phyloP scores from a whole-genome alignment of 208 protist species.

The Leishmania amazonensis region DNA sequence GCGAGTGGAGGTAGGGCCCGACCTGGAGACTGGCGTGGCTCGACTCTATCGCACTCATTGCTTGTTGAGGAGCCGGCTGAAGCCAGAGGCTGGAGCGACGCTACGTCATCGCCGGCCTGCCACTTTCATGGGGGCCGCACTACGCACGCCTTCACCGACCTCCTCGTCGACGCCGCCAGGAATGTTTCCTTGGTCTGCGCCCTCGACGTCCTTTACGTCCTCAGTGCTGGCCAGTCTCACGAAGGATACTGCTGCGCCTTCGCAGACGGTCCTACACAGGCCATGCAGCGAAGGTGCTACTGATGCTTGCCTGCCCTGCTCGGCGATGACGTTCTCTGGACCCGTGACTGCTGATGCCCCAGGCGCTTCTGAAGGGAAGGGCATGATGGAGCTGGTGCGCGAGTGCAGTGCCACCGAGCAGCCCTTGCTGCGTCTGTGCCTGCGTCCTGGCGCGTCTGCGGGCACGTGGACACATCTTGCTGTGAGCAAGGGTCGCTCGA shows the following conservation, averaged over 20 bases:
- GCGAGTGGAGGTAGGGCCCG: background rate
- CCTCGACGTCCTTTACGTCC: slow-evolving; percentile 16
- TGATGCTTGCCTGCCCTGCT: background rate
- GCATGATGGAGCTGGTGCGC: slow-evolving; percentile 17
- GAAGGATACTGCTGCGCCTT: background rate
- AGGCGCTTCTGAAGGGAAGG: background rate
- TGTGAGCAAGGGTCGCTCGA: background rate
- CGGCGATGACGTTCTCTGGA: background rate
- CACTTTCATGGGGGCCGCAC: slow-evolving; percentile 23
- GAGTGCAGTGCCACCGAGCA: slow-evolving; percentile 20
- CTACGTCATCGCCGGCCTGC: slow-evolving; percentile 8
- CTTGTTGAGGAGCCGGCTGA: slow-evolving; percentile 15
- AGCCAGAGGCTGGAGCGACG: background rate
- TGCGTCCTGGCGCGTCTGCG: slow-evolving; percentile 2
- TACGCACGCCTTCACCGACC: slow-evolving; percentile 5
- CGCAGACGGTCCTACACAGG: background rate
- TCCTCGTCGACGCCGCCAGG: background rate
- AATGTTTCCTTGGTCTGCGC: background rate
- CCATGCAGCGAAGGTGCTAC: background rate
- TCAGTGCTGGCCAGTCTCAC: slow-evolving; percentile 18
- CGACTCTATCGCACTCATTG: slow-evolving; percentile 26
- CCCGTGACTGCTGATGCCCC: background rate
- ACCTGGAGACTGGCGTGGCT: slow-evolving; percentile 3
- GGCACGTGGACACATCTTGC: background rate
- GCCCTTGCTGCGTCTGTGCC: slow-evolving; percentile 22